Evolutionary conservation across 371 early-diverging fungal genomes (phyloP), one percentile per base, ranked within the genome.

Genomic region (Apophysomyces variabilis): DNA sequence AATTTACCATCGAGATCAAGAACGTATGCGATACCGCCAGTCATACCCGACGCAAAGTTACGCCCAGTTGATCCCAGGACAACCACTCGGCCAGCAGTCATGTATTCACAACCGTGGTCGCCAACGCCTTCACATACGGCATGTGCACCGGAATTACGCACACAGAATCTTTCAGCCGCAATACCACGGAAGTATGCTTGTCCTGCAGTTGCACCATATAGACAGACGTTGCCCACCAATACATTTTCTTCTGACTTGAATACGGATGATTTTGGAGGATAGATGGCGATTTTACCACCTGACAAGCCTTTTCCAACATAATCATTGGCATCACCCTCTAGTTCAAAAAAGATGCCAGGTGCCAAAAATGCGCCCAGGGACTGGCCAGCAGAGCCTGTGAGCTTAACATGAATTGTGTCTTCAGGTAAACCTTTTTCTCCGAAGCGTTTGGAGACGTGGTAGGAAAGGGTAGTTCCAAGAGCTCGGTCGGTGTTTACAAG

Each of bases 91-190:
- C 96, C 97, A 54, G 95, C 96, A 11, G 97, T 97, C 97, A 97
- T 97, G 85, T 97, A 97, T 82, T 97, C 97, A 80, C 96, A 96
- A 59, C 97, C 97, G 74, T 97, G 97, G 80, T 97, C 97, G 63
- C 97, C 96, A 11, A 92, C 89, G 61, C 97, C 97, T 82, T 97
- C 97, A 61, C 94, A 93, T 1, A 97, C 96, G 38, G 96, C 95
- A 57, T 76, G 80, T 16, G 96, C 97, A 60, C 97, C 97, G 11
- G 95, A 95, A 83, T 97, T 97, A 73, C 97, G 90, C 57, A 97
- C 96, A 63, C 92, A 90, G 84, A 97, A 97, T 68, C 97, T 90
- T 78, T 97, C 97, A 16, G 96, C 96, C 50, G 96, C 96, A 62
- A 96, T 85, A 72, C 97, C 97, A 67, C 90, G 79, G 80, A 97